Base-by-base conservation (phyloP, 2,329 filamentous ascomycete species). In the Hypoxylon sp. region DNA sequence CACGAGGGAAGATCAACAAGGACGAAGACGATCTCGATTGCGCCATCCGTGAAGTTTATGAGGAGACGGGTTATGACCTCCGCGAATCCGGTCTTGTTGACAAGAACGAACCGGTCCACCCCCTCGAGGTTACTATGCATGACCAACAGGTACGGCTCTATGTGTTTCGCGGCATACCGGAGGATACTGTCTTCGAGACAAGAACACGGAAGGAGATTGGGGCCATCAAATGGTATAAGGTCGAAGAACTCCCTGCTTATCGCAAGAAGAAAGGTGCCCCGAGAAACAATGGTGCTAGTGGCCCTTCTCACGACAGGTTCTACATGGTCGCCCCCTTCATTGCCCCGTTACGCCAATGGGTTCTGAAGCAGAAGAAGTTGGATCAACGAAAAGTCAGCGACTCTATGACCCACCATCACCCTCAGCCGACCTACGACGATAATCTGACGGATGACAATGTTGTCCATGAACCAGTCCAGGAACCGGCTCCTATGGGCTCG, bases 311-410 rank as follows among this genome's bases (percentile, higher is more conserved):
- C 71, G 89, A 92, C 77, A 97, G 95, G 75, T 98, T 97, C 77
- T 99, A 97, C 80, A 97, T 98, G 93, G 96, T 99, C 16, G 93
- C 93, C 0, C 94, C 95, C 0, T 99, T 99, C 75, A 83, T 98
- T 57, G 89, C 89, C 1, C 91, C 89, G 4, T 80, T 99, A 50
- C 94, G 93, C 78, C 93, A 93, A 77, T 98, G 94, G 94, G 93
- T 98, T 48, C 82, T 88, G n/a, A 87, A 91, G 68, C 93, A 97
- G 79, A 91, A 88, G 81, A 93, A 90, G 79, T 83, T 85, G n/a
- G 91, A 92, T 71, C 81, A 82, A 7, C 81, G 82, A 71, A 81
- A 80, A 67, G 76, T 78, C 16, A 72, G 80, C 14, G 50, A 64
- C 14, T 62, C 69, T 26, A 81, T 76, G 36, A 77, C 78, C 12